Base-by-base conservation (phyloP, 257 asterid species). In the Fraxinus anomala region DNA sequence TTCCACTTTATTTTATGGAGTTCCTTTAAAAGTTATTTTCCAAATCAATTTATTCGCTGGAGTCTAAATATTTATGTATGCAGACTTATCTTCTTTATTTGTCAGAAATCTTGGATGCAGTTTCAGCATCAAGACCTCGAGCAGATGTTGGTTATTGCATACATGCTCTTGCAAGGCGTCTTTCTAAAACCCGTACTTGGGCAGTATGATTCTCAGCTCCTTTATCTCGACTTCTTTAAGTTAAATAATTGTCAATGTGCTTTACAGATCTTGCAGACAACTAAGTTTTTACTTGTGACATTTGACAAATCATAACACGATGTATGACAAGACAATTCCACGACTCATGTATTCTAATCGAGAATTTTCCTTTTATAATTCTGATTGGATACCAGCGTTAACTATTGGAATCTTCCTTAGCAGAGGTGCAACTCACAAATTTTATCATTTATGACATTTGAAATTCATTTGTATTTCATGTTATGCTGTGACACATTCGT, bases 121-220 rank as follows among this genome's bases (percentile, higher is more conserved):
- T 90, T 63, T 88, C 94, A 76, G 88, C 89, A 72, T 82, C 94
- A 73, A 87, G 92, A 79, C 93, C 96, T 80, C 91, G 96, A 79
- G 92, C 88, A 71, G 97, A 93, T 86, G 97, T 91, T 79, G 79
- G 82, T 71, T 93, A 87, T 69, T 93, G 97, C 87, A 89, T 93
- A 78, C 86, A 84, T 30, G 83, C 91, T 51, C 91, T 93, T 72
- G 88, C 92, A 75, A 88, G 81, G 80, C 97, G 96, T 71, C 93
- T 91, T 63, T 79, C 87, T 34, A 91, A 92, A 81, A 90, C 98
- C 72, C 86, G 28, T 68, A 89, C 86, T 78, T 93, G 98, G 98
- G 88, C 88, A 76, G 98, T 91, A 90, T 72, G 87, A 83, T 73
- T 78, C 76, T 74, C 37, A 44, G 70, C 72, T 72, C 75, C 69